Evolutionary conservation across 2,329 filamentous ascomycete genomes (phyloP), one percentile per base, ranked within the genome.

Genomic region (Zasmidium angulare): DNA sequence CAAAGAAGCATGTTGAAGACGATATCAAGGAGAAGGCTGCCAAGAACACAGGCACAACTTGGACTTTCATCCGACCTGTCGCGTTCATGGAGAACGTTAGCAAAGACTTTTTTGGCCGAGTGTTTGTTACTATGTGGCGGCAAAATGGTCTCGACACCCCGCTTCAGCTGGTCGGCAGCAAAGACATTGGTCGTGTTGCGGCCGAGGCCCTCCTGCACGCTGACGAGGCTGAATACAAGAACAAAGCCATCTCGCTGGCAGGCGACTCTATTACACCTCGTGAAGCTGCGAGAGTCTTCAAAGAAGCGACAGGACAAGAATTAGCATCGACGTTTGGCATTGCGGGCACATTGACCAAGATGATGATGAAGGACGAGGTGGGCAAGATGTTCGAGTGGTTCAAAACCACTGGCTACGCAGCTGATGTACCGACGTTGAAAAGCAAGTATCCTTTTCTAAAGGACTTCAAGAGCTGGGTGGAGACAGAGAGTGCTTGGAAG

Each of bases 51-150:
- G 71, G 66, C 0, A 86, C 87, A 83, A 74, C 73, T 7, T 89
- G 83, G 81, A 87, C 84, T 0, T 82, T 89, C 40, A 74, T 89
- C 2, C 80, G 86, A 2, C 86, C 86, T 0, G 81, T 83, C 0
- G 83, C 82, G 1, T 89, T 89, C 74, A 84, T 86, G 76, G 85
- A 89, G 52, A 86, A 87, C 72, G 66, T 84, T 2, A 71, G 68
- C 1, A 75, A 78, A 0, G 76, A 75, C 7, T 79, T 83, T 63
- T 63, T 76, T 9, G 80, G 80, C 3, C 80, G 79, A 58, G 74
- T 79, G 1, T 83, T 84, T 66, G 68, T 78, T 0, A 76, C 81
- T 0, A 74, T 76, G 14, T 77, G 78, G 68, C 70, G 76, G 31
- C 71, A 73, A 0, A 66, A 66, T 31, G 61, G 57, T 19, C 10